Conservation (phyloP, 257 asterid genomes). For the Echium plantagineum region DNA sequence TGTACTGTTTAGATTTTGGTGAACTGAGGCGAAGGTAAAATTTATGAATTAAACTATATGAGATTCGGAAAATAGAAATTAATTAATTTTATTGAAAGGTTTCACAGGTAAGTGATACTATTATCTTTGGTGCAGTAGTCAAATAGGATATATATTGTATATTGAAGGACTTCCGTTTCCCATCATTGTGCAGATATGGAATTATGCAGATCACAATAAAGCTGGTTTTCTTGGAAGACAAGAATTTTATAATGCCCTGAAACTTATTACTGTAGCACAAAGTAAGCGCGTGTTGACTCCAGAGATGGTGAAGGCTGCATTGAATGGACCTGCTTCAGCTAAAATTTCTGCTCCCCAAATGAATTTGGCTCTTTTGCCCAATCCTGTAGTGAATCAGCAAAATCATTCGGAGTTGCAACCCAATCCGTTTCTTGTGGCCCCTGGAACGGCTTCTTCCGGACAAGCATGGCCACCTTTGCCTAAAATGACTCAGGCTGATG, state of each 20-base stretch:
- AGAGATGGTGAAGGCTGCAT: conserved; percentile 4
- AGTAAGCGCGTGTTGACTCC: conserved; percentile 4
- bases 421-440: conserved; percentile 34
- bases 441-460: conserved; percentile 24
- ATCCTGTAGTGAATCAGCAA: too few species aligned
- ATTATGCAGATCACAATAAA: neutral
- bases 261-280: conserved; percentile 4
- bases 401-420: conserved; percentile 1
- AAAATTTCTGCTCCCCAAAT: neutral
- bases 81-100: too few species aligned
- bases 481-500: conserved; percentile 67
- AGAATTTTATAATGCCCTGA: neutral
- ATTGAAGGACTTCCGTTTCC: too few species aligned
- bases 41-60: too few species aligned
- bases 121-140: too few species aligned
- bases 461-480: conserved; percentile 79
- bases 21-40: too few species aligned
- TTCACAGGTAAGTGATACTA: too few species aligned
- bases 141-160: too few species aligned
- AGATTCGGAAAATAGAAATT: too few species aligned
- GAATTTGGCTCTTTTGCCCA: neutral
- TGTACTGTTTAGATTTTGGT: too few species aligned
- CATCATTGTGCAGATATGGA: conserved; percentile 4
- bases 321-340: neutral
- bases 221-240: neutral